Base-by-base conservation (phyloP, 1,139 yeast species). In the Torulaspora globosa region DNA sequence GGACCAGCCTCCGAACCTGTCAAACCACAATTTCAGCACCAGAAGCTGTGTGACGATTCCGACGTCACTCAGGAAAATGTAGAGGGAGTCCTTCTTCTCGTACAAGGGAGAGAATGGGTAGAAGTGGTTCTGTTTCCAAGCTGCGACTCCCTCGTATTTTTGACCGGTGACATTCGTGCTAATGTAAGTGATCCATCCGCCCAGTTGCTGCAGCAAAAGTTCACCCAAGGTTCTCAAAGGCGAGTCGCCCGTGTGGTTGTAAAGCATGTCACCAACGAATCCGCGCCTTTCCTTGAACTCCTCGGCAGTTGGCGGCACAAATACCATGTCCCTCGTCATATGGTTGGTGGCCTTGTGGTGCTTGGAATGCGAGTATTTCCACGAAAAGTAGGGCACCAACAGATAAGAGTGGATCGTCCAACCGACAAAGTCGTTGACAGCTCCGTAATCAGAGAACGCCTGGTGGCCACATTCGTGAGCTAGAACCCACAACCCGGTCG, bases 381-480 rank as follows among this genome's bases (percentile, higher is more conserved):
- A 86, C 5, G 92, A 83, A 64, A 85, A 86, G 70, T 83, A 86
- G 38, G 95, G 95, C 48, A 86, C 95, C 53, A 85, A 68, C 60
- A 82, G 72, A 61, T 78, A 80, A 30, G 94, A 84, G 70, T 86
- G 95, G 51, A 86, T 70, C 30, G 83, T 70, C 95, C 95, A 86
- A 44, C 95, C 95, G 41, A 82, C 81, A 40, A 78, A 67, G 65
- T 86, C 92, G 66, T 86, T 85, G 53, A 85, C 76, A 63, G 71
- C 66, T 53, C 76, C 76, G 62, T 80, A 81, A 59, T 84, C 88
- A 21, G 86, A 78, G 62, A 86, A 86, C 26, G 95, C 95, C 48
- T 81, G 84, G 68, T 86, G 95, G 44, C 95, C 95, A 71, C 95
- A 86, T 70, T 86, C 95, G 68, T 86, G 95, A 50, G 95, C 95